Evolutionary conservation across 805 yeast genomes (phyloP).

Genomic region (Metschnikowia dekortorum): DNA sequence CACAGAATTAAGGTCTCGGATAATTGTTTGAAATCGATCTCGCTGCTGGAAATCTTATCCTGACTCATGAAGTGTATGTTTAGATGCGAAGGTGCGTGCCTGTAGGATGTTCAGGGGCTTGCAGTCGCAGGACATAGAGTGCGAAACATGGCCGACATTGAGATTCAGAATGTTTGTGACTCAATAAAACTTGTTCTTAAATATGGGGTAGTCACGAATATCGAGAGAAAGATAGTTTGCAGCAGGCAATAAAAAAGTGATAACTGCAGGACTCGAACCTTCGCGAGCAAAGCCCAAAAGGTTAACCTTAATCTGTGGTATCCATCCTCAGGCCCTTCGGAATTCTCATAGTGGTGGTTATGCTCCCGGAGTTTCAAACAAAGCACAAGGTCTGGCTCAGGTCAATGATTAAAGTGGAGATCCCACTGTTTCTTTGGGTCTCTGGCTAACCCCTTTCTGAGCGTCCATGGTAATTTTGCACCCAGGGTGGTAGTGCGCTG

Average conservation of each 20-base stretch:
- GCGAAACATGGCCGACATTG: neutral
- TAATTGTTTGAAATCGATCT: constrained; percentile 10
- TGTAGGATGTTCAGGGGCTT: neutral
- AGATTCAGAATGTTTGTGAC: no score
- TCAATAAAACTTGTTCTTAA: no score
- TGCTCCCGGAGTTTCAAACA: no score
- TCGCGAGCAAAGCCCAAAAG: constrained; percentile 77
- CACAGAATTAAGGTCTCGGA: constrained; percentile 7
- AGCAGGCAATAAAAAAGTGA: constrained; percentile 38
- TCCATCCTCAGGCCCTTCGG: constrained; percentile 64
- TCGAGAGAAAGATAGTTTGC: no score
- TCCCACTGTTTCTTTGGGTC: no score
- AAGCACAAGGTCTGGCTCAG: no score
- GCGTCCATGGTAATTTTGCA: no score
- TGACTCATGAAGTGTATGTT: neutral
- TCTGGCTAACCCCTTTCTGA: no score
- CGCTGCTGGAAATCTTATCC: neutral
- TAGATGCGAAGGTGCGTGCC: neutral
- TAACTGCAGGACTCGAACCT: constrained; percentile 77
- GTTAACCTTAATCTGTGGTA: constrained; percentile 54
- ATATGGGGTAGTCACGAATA: no score
- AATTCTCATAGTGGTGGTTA: constrained; percentile 13
- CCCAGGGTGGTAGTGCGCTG: no score
- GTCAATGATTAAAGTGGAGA: no score
- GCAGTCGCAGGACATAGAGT: neutral